Conservation (phyloP, 257 asterid genomes). For the Plantago ovata region DNA sequence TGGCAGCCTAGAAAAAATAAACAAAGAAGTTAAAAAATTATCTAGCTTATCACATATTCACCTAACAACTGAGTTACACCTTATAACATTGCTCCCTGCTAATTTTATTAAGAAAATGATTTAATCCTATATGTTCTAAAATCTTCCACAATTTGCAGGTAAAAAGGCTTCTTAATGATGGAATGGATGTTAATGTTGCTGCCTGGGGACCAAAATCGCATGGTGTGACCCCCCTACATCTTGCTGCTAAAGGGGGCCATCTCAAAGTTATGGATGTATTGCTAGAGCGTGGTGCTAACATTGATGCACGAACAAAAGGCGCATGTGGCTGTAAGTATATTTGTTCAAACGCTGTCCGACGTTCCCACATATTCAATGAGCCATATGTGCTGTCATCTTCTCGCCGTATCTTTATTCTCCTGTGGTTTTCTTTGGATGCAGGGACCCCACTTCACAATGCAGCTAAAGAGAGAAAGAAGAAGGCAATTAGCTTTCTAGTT, state of each 20-base stretch:
- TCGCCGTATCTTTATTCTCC: not conserved
- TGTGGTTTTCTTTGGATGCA: conserved; percentile 24
- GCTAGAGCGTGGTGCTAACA: conserved; percentile 87
- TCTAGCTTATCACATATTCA: no score
- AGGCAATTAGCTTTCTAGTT: conserved; percentile 73
- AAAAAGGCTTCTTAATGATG: conserved; percentile 77
- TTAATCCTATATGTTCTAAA: not conserved
- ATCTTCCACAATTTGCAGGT: conserved; percentile 44
- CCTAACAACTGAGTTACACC: no score
- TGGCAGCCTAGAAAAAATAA: no score
- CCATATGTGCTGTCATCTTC: not conserved
- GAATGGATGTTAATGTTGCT: conserved; percentile 79
- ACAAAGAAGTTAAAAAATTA: no score
- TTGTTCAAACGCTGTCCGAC: not conserved
- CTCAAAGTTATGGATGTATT: conserved; percentile 80
- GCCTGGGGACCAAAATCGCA: conserved; percentile 92
- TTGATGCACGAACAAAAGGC: conserved; percentile 96
- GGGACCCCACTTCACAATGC: conserved; percentile 99
- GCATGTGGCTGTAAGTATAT: conserved; percentile 83
- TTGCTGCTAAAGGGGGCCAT: conserved; percentile 98
- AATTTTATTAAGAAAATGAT: not conserved
- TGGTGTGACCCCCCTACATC: conserved; percentile 95
- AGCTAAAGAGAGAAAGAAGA: conserved; percentile 82
- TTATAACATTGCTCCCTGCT: no score
- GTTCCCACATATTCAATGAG: not conserved